phyloP scores from a whole-genome alignment of 805 yeast species.

The Yarrowia sp. region DNA sequence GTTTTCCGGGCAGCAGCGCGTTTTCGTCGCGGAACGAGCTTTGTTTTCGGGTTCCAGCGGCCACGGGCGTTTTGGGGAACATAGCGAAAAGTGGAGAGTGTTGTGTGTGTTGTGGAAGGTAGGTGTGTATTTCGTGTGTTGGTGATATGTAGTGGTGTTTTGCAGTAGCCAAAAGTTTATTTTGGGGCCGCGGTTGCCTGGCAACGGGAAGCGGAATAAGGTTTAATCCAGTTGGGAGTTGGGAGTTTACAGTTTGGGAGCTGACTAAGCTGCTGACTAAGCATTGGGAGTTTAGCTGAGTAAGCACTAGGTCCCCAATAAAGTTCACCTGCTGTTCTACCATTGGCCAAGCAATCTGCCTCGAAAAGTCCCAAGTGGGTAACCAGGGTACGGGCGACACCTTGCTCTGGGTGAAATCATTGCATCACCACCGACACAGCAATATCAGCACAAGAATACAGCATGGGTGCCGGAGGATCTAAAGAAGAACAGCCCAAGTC shows the following conservation, averaged over 20 bases:
- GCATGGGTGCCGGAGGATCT: slow-evolving; percentile 48
- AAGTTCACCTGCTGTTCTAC: no score
- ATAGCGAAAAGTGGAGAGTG: neutral
- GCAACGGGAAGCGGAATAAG: no score
- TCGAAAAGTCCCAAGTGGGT: no score
- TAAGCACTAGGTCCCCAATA: no score
- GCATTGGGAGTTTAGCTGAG: no score
- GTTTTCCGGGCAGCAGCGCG: slow-evolving; percentile 20
- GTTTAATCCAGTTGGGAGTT: no score
- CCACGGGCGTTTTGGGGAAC: slow-evolving; percentile 35
- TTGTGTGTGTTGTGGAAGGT: neutral
- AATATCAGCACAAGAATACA: slow-evolving; percentile 5
- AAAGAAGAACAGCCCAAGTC: slow-evolving; percentile 41
- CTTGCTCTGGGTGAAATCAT: slow-evolving; percentile 4
- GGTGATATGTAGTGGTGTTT: slow-evolving; percentile 29
- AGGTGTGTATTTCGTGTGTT: neutral
- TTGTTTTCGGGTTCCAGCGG: slow-evolving; percentile 19
- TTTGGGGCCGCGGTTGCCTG: no score
- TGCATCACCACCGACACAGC: slow-evolving; percentile 6
- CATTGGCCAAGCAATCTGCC: no score
- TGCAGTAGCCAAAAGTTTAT: slow-evolving; percentile 1
- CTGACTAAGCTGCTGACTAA: no score
- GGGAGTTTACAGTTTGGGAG: no score
- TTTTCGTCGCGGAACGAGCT: slow-evolving; percentile 30
- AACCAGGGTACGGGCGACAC: neutral